Evolutionary conservation across 106 monocot species (phyloP).

Genomic region (Platanthera guangdongensis): DNA sequence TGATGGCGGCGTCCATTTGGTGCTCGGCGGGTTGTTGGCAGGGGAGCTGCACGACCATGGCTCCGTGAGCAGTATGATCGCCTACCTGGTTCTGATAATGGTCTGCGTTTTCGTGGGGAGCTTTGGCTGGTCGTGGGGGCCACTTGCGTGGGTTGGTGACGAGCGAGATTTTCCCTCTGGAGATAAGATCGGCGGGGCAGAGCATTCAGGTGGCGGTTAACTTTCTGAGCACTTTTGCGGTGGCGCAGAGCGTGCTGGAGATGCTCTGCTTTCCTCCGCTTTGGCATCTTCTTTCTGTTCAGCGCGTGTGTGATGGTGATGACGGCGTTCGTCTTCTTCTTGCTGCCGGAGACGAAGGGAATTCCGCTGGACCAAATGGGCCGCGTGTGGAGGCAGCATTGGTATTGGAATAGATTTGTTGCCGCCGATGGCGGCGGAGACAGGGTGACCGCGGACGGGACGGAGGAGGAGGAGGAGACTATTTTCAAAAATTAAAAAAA

Average conservation of each 20-base stretch:
- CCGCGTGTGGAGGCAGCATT: conserved; percentile 5
- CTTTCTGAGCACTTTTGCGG: conserved; percentile 19
- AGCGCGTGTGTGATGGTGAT: neutral
- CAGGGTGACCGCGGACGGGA: neutral
- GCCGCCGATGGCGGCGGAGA: neutral
- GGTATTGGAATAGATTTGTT: conserved; percentile 13
- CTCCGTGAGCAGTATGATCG: conserved; percentile 14
- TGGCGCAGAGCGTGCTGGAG: conserved; percentile 26
- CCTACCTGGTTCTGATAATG: conserved; percentile 11
- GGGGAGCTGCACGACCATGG: conserved; percentile 20
- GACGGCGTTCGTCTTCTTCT: conserved; percentile 8
- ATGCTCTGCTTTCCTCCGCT: conserved; percentile 23
- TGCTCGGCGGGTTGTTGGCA: conserved; percentile 20
- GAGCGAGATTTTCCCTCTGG: conserved; percentile 36
- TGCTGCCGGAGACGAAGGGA: conserved; percentile 18
- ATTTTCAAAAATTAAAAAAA: no score
- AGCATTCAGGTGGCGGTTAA: conserved; percentile 22
- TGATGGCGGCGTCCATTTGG: conserved; percentile 26
- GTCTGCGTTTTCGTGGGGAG: conserved; percentile 23
- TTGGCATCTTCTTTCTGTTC: conserved; percentile 34
- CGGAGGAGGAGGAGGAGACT: neutral
- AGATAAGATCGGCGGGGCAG: conserved; percentile 32
- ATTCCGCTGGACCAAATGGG: conserved; percentile 9
- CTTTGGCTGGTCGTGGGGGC: conserved; percentile 37
- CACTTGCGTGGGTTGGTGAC: conserved; percentile 30